Evolutionary conservation across 2,329 filamentous ascomycete genomes (phyloP).

Genomic region (Mollisiaceae sp.): DNA sequence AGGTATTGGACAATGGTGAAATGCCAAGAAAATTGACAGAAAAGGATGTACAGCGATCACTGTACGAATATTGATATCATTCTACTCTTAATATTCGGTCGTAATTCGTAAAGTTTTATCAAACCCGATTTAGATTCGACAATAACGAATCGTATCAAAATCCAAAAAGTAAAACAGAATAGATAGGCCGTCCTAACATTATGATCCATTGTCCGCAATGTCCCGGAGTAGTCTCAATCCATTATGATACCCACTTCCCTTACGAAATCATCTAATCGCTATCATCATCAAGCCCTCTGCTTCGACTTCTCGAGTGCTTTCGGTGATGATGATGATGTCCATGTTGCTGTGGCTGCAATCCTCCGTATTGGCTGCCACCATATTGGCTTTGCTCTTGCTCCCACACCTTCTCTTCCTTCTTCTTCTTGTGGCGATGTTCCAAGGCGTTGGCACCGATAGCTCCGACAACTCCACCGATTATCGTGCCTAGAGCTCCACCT

Average conservation of each 20-base stretch:
- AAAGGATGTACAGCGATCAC: neutral
- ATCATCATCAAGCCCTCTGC: constrained; percentile 27
- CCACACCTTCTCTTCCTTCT: constrained; percentile 42
- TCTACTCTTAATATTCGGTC: neutral
- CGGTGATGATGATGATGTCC: constrained; percentile 21
- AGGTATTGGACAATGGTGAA: neutral
- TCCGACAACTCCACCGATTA: constrained; percentile 58
- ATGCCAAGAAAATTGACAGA: neutral
- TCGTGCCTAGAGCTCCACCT: constrained; percentile 57
- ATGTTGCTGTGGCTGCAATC: constrained; percentile 32
- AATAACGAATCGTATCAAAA: neutral
- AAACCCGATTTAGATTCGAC: neutral
- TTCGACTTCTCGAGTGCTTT: constrained; percentile 27
- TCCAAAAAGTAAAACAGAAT: neutral
- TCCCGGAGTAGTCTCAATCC: no score
- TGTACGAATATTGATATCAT: neutral
- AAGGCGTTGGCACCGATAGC: constrained; percentile 60
- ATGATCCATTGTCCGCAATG: no score
- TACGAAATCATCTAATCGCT: constrained; percentile 30
- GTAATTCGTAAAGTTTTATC: neutral
- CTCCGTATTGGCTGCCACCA: constrained; percentile 24
- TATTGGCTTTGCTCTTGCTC: constrained; percentile 30
- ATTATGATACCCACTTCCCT: neutral
- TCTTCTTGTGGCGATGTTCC: constrained; percentile 49
- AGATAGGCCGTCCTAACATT: neutral